phyloP scores from a whole-genome alignment of 345 rosid genomes.

The Linum usitatissimum region DNA sequence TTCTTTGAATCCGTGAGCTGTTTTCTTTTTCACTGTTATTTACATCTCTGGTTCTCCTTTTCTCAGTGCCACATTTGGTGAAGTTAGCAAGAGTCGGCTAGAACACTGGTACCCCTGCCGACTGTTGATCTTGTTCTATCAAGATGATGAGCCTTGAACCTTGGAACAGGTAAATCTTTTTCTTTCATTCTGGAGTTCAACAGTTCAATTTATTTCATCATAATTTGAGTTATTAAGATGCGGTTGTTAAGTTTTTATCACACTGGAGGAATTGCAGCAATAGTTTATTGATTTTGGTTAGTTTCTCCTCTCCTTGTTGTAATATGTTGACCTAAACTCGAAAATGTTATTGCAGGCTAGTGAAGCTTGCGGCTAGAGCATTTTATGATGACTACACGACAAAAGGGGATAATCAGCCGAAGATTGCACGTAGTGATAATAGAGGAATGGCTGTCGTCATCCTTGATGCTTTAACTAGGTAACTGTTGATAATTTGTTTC shows the following conservation, averaged over 20 bases:
- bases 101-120: neutral
- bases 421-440: constrained; percentile 53
- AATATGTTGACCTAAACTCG: neutral
- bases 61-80: neutral
- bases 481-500: neutral
- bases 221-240: neutral
- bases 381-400: constrained; percentile 74
- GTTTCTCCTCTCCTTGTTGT: neutral
- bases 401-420: constrained; percentile 66
- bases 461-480: constrained; percentile 77
- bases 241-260: neutral
- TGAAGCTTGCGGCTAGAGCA: constrained; percentile 68
- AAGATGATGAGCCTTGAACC: constrained; percentile 41
- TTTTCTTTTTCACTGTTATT: neutral
- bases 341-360: constrained; percentile 33
- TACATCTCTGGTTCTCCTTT: neutral
- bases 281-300: neutral
- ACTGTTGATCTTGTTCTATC: neutral
- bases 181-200: neutral
- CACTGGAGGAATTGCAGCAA: neutral
- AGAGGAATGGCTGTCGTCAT: constrained; percentile 75
- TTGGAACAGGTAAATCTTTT: constrained; percentile 27
- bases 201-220: neutral
- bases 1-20: neutral
- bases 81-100: neutral